phyloP scores from a whole-genome alignment of 441 rosid species.

The Hypseocharis bilobata region DNA sequence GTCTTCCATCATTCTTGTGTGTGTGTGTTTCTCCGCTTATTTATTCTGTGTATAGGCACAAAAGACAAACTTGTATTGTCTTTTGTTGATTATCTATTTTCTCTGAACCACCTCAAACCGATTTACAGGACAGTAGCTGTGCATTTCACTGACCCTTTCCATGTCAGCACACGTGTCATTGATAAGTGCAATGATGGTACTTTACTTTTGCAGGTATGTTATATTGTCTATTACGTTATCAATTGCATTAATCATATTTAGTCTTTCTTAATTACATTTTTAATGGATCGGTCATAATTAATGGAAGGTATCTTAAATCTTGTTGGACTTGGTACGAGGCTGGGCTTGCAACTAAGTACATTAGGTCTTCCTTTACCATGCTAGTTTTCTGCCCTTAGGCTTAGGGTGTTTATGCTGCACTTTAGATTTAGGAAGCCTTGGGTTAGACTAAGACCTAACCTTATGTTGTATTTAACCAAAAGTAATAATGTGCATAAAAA shows the following conservation, averaged over 20 bases:
- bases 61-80: background rate
- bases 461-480: too few relatives aligned
- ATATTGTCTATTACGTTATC: constrained; percentile 15
- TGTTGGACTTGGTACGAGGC: background rate
- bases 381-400: too few relatives aligned
- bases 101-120: constrained; percentile 10
- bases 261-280: background rate
- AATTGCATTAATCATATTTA: constrained; percentile 10
- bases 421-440: too few relatives aligned
- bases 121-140: constrained; percentile 78
- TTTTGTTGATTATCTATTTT: constrained; percentile 4
- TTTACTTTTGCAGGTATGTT: constrained; percentile 77
- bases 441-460: too few relatives aligned
- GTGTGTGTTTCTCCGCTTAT: background rate
- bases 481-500: too few relatives aligned
- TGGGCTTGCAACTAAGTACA: too few relatives aligned
- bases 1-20: constrained; percentile 12
- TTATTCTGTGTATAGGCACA: background rate
- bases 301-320: background rate
- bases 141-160: constrained; percentile 89
- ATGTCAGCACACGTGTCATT: constrained; percentile 67
- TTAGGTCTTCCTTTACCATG: too few relatives aligned
- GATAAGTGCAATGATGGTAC: constrained; percentile 84
- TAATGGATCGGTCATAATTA: background rate
- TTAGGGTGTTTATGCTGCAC: too few relatives aligned